Evolutionary conservation across 176 grass and related monocot species (phyloP), one percentile per base, ranked within the genome.

Genomic region (Hsuehochloa calcarea): DNA sequence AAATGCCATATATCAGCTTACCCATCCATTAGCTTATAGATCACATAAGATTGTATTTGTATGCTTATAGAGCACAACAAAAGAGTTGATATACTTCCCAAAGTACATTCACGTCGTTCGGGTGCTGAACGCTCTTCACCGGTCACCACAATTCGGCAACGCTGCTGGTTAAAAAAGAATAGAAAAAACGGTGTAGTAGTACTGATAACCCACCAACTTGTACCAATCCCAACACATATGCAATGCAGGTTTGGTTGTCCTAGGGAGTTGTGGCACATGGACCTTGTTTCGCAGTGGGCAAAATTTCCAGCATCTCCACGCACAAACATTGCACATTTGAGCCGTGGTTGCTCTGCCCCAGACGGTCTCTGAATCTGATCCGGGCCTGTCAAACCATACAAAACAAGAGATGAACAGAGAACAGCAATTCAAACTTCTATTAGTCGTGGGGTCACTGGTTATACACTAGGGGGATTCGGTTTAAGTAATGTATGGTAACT

Each of bases 231-330:
- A 15, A 19, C 1, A 44, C 12, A 49, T 22, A 73, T 73, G 45
- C 70, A 27, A 31, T 19, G 45, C 70, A 16, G 39, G 34, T 59
- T 76, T 59, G 74, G 17, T 23, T 68, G 46, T 17, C 61, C 47
- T 87, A 20, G 62, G 70, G 17, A 75, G 41, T 17, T 54, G 37
- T 38, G 70, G 17, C 62, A 70, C n/a, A 68, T 75, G 78, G 70
- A 45, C 27, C 17, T 22, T 25, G 61, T 39, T 27, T n/a, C 73
- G 20, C 19, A 9, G 22, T 8, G 19, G 19, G 7, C 29, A 77
- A 19, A 23, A 2, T 29, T 78, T 20, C 5, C 80, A 56, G 80
- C 80, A 16, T 64, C 34, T 65, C 20, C 67, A 52, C 29, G 15
- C 10, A 74, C 55, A 84, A 46, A 83, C 73, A 59, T 38, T 38